phyloP scores from a whole-genome alignment of 2,329 filamentous ascomycete species.

The Fulvia fulva region DNA sequence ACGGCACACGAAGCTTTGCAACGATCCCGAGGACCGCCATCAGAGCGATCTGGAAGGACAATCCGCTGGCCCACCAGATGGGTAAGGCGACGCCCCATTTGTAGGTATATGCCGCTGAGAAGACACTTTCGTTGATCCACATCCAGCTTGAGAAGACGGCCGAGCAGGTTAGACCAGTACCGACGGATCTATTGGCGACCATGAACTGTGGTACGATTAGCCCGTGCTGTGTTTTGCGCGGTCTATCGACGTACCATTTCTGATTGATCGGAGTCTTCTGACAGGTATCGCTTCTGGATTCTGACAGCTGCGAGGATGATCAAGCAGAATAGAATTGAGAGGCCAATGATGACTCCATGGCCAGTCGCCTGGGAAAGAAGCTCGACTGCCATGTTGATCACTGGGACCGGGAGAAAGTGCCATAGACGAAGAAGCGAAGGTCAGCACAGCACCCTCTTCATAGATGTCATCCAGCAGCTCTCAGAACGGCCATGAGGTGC shows the following conservation, averaged over 20 bases:
- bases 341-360: constrained; percentile 49
- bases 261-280: constrained; percentile 43
- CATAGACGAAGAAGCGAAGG: neutral
- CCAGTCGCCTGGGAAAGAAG: constrained; percentile 32
- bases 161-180: constrained; percentile 29
- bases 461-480: neutral
- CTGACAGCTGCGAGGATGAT: constrained; percentile 47
- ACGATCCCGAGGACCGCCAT: constrained; percentile 49
- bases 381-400: constrained; percentile 18
- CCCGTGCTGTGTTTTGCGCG: neutral
- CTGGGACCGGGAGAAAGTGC: neutral
- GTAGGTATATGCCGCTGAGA: constrained; percentile 36
- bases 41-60: constrained; percentile 48
- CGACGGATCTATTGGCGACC: constrained; percentile 31
- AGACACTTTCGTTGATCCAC: constrained; percentile 45
- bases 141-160: constrained; percentile 35
- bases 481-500: constrained; percentile 10
- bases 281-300: constrained; percentile 43
- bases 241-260: constrained; percentile 33
- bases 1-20: constrained; percentile 48
- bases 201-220: constrained; percentile 29
- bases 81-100: constrained; percentile 26
- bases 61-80: constrained; percentile 37
- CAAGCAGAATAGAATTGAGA: constrained; percentile 46
- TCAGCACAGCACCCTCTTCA: neutral